Evolutionary conservation across 2,329 filamentous ascomycete genomes (phyloP).

Genomic region (Penicillium sp.): DNA sequence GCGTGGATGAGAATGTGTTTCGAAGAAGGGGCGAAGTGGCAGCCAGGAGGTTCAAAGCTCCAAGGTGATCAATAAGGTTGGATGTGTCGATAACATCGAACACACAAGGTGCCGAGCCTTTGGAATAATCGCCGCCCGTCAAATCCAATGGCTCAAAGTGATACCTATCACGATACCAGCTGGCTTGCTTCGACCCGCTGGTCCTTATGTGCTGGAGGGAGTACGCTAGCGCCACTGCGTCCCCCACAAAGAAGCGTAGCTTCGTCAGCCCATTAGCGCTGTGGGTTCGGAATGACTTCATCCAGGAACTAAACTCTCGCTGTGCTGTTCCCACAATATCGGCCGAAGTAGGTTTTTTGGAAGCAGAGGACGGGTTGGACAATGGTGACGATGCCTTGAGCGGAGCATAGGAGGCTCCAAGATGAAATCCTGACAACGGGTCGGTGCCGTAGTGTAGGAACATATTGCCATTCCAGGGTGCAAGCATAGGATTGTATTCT

Average conservation of each 20-base stretch:
- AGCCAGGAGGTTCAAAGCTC: neutral
- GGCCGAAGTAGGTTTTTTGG: neutral
- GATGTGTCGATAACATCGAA: neutral
- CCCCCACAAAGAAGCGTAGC: neutral
- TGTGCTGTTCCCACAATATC: neutral
- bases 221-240: neutral
- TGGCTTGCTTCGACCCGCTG: neutral
- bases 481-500: neutral
- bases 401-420: neutral
- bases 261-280: neutral
- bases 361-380: neutral
- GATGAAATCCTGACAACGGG: neutral
- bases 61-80: neutral
- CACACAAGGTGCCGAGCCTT: neutral
- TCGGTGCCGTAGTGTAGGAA: neutral
- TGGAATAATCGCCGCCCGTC: neutral
- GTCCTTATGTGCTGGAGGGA: neutral
- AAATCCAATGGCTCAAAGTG: neutral
- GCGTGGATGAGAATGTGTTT: neutral
- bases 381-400: neutral
- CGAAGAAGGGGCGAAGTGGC: neutral
- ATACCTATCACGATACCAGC: neutral
- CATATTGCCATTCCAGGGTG: neutral
- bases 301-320: neutral
- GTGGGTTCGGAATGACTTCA: neutral